Evolutionary conservation across 306 rosid species (phyloP), one percentile per base, ranked within the genome.

Genomic region (Cucumis melo): DNA sequence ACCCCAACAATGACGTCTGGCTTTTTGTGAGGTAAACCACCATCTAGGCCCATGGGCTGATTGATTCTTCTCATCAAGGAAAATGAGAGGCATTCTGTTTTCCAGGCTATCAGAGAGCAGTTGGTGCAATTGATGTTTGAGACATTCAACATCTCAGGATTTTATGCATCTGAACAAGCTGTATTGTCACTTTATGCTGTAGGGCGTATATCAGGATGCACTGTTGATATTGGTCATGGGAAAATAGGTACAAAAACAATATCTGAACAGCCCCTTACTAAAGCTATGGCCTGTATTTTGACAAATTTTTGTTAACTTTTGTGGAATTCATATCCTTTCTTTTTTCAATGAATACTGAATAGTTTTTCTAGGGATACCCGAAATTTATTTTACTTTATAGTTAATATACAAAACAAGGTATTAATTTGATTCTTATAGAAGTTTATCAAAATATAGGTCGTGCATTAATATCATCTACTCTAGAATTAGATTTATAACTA

Each of bases 111-210:
- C 79, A 91, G 92, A 80, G 98, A 94, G 82, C 98, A 94, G 87
- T 82, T 94, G 83, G 97, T 94, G 83, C 98, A 94, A 82, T 86
- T 94, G 78, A 87, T 94, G 96, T 94, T 94, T 83, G 98, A 94
- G 89, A 91, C 96, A n/a, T 94, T 94, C 89, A 94, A 91, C 85
- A 90, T 91, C 84, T 94, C 98, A 53, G 98, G 98, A 79, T 94
- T 94, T 87, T 94, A 94, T 85, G 98, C 98, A 75, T 94, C 98
- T 1, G 98, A 94, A 81, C 98, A 94, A 81, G 97, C 98, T 61
- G 97, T 94, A 50, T 79, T 91, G 82, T 94, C 98, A 13, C 91
- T 94, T 53, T 94, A 91, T 85, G 95, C 96, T 3, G 96, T 94
- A 41, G 98, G 97, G 80, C 93, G 98, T 62, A 93, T 93, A 66